phyloP scores from a whole-genome alignment of 441 rosid genomes.

The Gossypium laxum region DNA sequence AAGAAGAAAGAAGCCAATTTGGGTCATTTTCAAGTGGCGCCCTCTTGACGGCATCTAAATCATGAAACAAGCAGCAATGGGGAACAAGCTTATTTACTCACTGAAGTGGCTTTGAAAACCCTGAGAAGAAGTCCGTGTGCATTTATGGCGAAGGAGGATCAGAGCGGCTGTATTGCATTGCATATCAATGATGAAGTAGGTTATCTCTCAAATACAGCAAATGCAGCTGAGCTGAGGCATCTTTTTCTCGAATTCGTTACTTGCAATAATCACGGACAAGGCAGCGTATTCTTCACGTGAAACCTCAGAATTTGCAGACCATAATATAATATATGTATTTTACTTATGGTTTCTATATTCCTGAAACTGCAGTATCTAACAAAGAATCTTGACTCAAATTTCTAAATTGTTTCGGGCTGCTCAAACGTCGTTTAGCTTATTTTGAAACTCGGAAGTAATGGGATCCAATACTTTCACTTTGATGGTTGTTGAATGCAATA shows the following conservation, averaged over 20 bases:
- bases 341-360: constrained; percentile 18
- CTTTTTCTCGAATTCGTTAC: constrained; percentile 37
- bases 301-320: constrained; percentile 35
- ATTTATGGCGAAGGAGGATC: constrained; percentile 8
- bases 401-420: constrained; percentile 11
- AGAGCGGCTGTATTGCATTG: not conserved
- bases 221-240: constrained; percentile 4
- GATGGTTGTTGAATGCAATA: not conserved
- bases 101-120: not conserved
- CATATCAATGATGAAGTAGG: constrained; percentile 13
- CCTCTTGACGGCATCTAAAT: not conserved
- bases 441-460: constrained; percentile 6
- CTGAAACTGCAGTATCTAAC: constrained; percentile 16
- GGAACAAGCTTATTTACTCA: not conserved
- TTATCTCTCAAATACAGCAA: constrained; percentile 12
- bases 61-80: not conserved
- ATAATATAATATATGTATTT: not conserved
- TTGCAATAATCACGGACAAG: constrained; percentile 45
- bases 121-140: not conserved
- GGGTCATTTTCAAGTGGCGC: constrained; percentile 3
- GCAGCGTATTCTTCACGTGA: constrained; percentile 45
- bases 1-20: not conserved
- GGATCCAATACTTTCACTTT: constrained; percentile 10
- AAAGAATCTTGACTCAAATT: not conserved
- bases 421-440: constrained; percentile 17